Percentiles rank a stretch among this genome's conserved stretches.
phyloP scores from a whole-genome alignment of 2,329 filamentous ascomycete genomes.

The Helicocarpus griseus region DNA sequence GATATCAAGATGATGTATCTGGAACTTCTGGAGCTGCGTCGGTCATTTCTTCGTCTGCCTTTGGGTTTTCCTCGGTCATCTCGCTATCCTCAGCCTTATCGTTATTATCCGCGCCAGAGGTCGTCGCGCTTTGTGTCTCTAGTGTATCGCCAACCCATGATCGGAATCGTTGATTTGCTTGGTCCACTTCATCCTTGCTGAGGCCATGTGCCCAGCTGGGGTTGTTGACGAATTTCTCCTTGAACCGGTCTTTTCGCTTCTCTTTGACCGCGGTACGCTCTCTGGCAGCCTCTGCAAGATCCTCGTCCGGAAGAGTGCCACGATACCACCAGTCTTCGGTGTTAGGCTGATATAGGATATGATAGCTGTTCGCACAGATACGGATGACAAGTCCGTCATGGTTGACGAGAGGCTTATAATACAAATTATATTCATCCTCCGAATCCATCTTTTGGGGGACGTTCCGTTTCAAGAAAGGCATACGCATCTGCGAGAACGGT shows the following conservation, averaged over 20 bases:
- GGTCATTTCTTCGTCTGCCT: constrained; percentile 25
- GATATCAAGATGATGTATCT: constrained; percentile 1
- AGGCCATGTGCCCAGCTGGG: constrained; percentile 42
- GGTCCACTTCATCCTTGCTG: constrained; percentile 41
- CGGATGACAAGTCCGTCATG: constrained; percentile 61
- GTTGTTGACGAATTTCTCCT: constrained; percentile 45
- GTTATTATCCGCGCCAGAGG: neutral
- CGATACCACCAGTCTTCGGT: constrained; percentile 64
- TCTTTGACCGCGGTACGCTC: constrained; percentile 28
- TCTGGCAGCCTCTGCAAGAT: constrained; percentile 24
- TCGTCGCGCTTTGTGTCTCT: constrained; percentile 6
- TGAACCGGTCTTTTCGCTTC: constrained; percentile 39
- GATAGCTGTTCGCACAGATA: constrained; percentile 68
- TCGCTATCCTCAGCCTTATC: constrained; percentile 8
- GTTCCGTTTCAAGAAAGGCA: constrained; percentile 62
- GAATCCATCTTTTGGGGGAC: constrained; percentile 54
- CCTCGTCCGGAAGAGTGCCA: constrained; percentile 20
- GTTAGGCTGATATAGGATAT: constrained; percentile 64
- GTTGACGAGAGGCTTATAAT: constrained; percentile 45
- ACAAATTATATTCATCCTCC: constrained; percentile 52
- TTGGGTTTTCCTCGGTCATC: constrained; percentile 11
- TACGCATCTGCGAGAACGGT: constrained; percentile 53
- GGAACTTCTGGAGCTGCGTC: constrained; percentile 21
- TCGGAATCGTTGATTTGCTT: constrained; percentile 38
- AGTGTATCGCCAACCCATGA: constrained; percentile 36